Conservation (phyloP, 441 rosid species). For the Adansonia rubrostipa region DNA sequence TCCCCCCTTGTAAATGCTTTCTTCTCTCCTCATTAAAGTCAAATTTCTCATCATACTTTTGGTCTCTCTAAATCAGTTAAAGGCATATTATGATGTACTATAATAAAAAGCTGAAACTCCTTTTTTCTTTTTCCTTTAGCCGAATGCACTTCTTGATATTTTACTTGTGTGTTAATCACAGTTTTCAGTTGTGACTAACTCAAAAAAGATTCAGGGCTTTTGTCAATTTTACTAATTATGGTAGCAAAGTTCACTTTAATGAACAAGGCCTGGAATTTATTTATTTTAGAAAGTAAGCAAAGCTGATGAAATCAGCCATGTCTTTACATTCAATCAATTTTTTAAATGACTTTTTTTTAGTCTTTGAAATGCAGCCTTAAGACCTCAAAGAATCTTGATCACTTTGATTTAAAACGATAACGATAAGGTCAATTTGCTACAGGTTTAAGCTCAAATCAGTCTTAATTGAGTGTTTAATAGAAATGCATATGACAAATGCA, state of each 20-base stretch:
- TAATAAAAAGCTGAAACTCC: conserved; percentile 13
- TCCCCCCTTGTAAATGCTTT: conserved; percentile 23
- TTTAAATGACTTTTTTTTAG: neutral
- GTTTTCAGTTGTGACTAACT: conserved; percentile 27
- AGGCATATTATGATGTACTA: neutral
- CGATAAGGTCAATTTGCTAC: conserved; percentile 6
- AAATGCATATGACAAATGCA: conserved; percentile 38
- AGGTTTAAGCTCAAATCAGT: conserved; percentile 22
- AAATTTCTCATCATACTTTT: conserved; percentile 22
- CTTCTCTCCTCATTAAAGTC: conserved; percentile 31
- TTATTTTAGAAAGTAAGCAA: neutral
- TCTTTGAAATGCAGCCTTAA: neutral
- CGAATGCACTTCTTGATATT: neutral
- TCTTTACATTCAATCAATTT: neutral
- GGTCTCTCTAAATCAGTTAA: conserved; percentile 25
- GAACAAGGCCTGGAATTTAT: neutral
- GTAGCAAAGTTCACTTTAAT: neutral
- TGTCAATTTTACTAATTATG: conserved; percentile 18
- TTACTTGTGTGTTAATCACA: neutral
- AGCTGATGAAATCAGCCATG: neutral
- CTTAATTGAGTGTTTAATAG: conserved; percentile 18
- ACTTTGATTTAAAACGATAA: neutral
- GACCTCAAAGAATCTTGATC: neutral
- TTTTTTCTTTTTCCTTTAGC: too few species aligned
- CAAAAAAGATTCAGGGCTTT: neutral